These are phyloP conservation scores for Fusarium udum DNA, from an alignment of 2,329 filamentous ascomycete genomes.

Conservation along the genomic window DNA sequence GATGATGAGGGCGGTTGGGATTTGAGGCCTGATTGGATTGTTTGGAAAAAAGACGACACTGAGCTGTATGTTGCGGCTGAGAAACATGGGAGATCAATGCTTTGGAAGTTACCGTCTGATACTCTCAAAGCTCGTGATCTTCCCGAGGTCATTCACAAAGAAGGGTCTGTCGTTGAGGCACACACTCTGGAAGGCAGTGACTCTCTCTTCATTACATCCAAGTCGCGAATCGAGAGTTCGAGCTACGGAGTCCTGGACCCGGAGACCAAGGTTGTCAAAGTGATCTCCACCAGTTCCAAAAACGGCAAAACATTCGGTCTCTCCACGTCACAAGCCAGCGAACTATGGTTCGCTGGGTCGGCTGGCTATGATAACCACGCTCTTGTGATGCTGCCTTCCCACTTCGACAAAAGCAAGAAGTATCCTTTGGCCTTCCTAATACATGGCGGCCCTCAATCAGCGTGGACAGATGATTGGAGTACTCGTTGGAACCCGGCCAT, in stretches of 20 bases:
- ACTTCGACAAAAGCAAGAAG: constrained; percentile 74
- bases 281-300: constrained; percentile 72
- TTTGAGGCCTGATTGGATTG: constrained; percentile 62
- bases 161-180: constrained; percentile 65
- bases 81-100: constrained; percentile 67
- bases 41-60: constrained; percentile 67
- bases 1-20: constrained; percentile 74
- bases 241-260: constrained; percentile 70
- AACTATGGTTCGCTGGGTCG: constrained; percentile 75
- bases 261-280: constrained; percentile 45
- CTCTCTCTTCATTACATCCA: constrained; percentile 71
- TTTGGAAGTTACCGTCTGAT: constrained; percentile 70
- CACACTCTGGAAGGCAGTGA: constrained; percentile 59
- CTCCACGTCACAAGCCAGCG: constrained; percentile 68
- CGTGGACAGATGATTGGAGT: constrained; percentile 80
- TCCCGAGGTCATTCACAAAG: constrained; percentile 60
- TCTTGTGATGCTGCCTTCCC: constrained; percentile 70
- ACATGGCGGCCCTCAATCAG: constrained; percentile 83
- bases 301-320: constrained; percentile 74
- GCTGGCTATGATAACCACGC: constrained; percentile 74
- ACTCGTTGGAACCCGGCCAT: constrained; percentile 88
- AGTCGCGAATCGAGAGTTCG: constrained; percentile 77
- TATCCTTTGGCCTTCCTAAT: constrained; percentile 84
- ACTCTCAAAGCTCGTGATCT: constrained; percentile 58
- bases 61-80: constrained; percentile 80